These are phyloP conservation scores for Kodamaea laetipori DNA, from an alignment of 805 yeast species.

Conservation along the genomic window DNA sequence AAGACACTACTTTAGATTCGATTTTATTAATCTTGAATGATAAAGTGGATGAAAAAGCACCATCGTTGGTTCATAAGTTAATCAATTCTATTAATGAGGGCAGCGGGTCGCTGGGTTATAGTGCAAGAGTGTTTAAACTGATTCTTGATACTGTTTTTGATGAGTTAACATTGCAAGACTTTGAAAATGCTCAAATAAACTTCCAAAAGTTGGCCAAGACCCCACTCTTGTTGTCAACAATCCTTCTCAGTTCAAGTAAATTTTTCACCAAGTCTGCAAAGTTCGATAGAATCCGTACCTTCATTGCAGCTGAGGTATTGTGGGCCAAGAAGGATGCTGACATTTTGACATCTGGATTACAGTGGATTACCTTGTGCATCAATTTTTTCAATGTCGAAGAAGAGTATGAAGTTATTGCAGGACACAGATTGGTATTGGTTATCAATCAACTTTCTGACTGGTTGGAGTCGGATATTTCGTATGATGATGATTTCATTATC, in stretches of 20 bases:
- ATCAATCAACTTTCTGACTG: slow-evolving; percentile 54
- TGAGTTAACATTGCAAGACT: slow-evolving; percentile 15
- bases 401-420: slow-evolving; percentile 53
- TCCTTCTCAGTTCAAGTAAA: slow-evolving; percentile 35
- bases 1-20: slow-evolving; percentile 2
- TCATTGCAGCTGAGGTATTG: slow-evolving; percentile 63
- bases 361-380: slow-evolving; percentile 50
- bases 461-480: slow-evolving; percentile 64
- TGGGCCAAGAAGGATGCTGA: slow-evolving; percentile 49
- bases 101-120: slow-evolving; percentile 6
- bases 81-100: not conserved
- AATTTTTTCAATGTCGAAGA: slow-evolving; percentile 41
- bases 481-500: slow-evolving; percentile 53
- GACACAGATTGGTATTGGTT: slow-evolving; percentile 66
- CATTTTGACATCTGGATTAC: slow-evolving; percentile 46
- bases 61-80: slow-evolving; percentile 2
- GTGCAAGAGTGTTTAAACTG: slow-evolving; percentile 15
- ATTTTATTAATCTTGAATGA: slow-evolving; percentile 2
- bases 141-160: slow-evolving; percentile 17
- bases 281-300: slow-evolving; percentile 57
- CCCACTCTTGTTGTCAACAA: slow-evolving; percentile 34
- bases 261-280: slow-evolving; percentile 37
- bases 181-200: slow-evolving; percentile 27
- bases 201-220: slow-evolving; percentile 32
- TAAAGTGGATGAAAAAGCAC: not conserved